Evolutionary conservation across 2,329 filamentous ascomycete genomes (phyloP), one percentile per base, ranked within the genome.

Genomic region (Penicillium crustosum): DNA sequence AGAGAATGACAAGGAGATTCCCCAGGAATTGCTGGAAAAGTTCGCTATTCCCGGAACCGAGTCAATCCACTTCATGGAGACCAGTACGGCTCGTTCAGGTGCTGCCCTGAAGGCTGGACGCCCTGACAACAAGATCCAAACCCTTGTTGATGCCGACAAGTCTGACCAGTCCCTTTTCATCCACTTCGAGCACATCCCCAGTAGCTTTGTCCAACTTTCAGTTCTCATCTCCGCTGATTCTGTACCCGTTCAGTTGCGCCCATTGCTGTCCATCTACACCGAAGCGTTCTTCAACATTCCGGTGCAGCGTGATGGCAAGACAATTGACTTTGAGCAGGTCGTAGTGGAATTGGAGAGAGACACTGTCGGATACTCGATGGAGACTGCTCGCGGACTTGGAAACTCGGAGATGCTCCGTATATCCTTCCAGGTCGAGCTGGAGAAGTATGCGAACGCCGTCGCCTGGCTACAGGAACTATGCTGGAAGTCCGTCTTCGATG

Each of bases 261-360:
- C 94, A 4, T 77, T 99, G 23, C 80, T 97, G 48, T 83, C 88
- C 3, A 82, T 97, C 41, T 97, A 96, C 70, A 87, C 87, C 31
- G 90, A 93, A 70, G 94, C 93, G 70, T 96, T 97, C 79, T 99
- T 97, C 81, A 93, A 91, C 70, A 91, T 92, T 0, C 94, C 93
- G 2, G 88, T 99, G 59, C 82, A 83, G 67, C 86, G 88, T 31
- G 83, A 92, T 66, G 92, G 90, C 43, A 82, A 91, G 70, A 84
- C 83, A 25, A 79, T 99, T 31, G 87, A 89, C 48, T 99, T 97
- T 67, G 94, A 97, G 72, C 86, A 96, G 61, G 90, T 97, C 3
- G 92, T 97, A 44, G 90, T 91, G 70, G 87, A 93, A 70, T 82
- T 99, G 4, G 94, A 99, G 75, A 86, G 89, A 69, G 93, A 97